Conservation (phyloP, 345 rosid species). For the Gossypium australe region DNA sequence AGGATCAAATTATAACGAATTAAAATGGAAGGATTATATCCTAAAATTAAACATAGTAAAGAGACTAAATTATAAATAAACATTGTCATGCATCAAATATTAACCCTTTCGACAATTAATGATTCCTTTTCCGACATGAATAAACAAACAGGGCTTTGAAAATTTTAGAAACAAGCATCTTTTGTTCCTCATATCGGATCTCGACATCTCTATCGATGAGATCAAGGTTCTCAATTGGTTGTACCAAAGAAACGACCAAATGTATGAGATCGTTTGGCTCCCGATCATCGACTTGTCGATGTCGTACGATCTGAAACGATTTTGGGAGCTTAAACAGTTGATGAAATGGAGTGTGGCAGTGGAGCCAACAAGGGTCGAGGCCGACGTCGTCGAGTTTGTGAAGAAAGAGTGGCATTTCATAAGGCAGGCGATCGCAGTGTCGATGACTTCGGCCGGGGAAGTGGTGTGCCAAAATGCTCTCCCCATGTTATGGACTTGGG, state of each 20-base stretch:
- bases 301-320: constrained; percentile 8
- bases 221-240: constrained; percentile 15
- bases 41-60: too few species aligned
- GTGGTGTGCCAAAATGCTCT: constrained; percentile 67
- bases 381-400: constrained; percentile 41
- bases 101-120: neutral
- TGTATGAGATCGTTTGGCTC: constrained; percentile 38
- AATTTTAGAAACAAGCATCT: constrained; percentile 58
- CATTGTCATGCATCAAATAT: too few species aligned
- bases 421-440: constrained; percentile 58
- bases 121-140: neutral
- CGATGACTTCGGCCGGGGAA: constrained; percentile 57
- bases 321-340: constrained; percentile 27
- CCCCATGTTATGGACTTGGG: constrained; percentile 87
- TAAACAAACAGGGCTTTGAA: constrained; percentile 48
- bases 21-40: too few species aligned
- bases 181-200: constrained; percentile 52
- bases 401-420: constrained; percentile 62
- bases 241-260: constrained; percentile 11
- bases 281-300: constrained; percentile 25
- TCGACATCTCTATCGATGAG: constrained; percentile 34
- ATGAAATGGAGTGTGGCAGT: constrained; percentile 69
- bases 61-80: too few species aligned
- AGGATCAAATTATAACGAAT: too few species aligned
- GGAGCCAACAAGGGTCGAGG: constrained; percentile 43